phyloP scores from a whole-genome alignment of 2,329 filamentous ascomycete genomes.

The Stachybotrys echinatus region DNA sequence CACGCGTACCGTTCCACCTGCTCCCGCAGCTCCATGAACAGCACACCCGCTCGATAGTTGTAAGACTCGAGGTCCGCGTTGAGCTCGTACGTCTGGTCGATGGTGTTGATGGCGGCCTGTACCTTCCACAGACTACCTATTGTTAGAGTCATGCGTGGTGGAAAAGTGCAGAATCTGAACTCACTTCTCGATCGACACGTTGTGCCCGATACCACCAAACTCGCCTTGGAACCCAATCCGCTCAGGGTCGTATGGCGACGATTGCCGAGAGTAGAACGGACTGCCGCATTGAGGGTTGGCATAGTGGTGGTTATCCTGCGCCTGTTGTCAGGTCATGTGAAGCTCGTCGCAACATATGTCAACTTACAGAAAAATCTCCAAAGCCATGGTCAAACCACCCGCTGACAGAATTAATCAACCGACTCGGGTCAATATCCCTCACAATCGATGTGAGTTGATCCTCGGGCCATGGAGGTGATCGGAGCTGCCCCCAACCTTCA shows the following conservation, averaged over 20 bases:
- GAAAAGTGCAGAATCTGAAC: slow-evolving; percentile 12
- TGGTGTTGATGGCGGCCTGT: slow-evolving; percentile 48
- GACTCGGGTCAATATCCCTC: slow-evolving; percentile 53
- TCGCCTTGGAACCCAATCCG: slow-evolving; percentile 67
- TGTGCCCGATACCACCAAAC: slow-evolving; percentile 65
- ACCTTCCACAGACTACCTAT: slow-evolving; percentile 57
- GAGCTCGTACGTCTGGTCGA: slow-evolving; percentile 66
- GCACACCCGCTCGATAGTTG: slow-evolving; percentile 59
- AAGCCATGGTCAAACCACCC: slow-evolving; percentile 66
- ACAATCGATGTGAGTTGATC: slow-evolving; percentile 50
- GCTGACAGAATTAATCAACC: slow-evolving; percentile 56
- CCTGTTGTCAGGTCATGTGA: background rate
- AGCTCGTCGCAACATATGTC: background rate
- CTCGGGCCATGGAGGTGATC: slow-evolving; percentile 45
- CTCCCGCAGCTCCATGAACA: slow-evolving; percentile 57
- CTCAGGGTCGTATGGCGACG: slow-evolving; percentile 48
- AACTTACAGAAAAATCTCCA: slow-evolving; percentile 51
- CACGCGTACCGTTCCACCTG: slow-evolving; percentile 57
- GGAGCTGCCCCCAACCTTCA: slow-evolving; percentile 64
- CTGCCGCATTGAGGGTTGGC: slow-evolving; percentile 66
- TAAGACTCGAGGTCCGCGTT: slow-evolving; percentile 51
- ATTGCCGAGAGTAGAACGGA: slow-evolving; percentile 57
- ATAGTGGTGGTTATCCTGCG: slow-evolving; percentile 65
- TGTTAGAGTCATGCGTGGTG: background rate
- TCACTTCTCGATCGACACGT: slow-evolving; percentile 56